Evolutionary conservation across 805 yeast species (phyloP).

Genomic region (Saturnispora zaruensis): DNA sequence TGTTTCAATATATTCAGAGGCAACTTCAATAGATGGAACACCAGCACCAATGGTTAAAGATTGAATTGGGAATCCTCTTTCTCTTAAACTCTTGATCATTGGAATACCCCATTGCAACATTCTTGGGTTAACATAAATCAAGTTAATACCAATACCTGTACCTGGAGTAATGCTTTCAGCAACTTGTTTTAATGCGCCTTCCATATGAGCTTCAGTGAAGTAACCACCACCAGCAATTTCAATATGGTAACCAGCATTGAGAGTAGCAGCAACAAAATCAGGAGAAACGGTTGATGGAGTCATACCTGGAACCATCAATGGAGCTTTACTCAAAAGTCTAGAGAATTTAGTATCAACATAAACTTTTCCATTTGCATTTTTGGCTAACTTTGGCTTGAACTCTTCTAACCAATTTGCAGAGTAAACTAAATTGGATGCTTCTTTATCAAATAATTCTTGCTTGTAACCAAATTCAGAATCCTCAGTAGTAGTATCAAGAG

Average conservation of each 20-base stretch:
- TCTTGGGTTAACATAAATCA: constrained; percentile 93
- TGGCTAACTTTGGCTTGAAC: constrained; percentile 76
- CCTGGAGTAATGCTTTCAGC: constrained; percentile 70
- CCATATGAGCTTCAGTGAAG: constrained; percentile 64
- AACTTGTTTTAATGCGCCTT: constrained; percentile 66
- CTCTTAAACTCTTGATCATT: constrained; percentile 78
- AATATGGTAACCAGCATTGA: constrained; percentile 94
- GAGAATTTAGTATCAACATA: constrained; percentile 93
- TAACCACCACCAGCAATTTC: constrained; percentile 99
- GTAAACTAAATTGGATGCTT: constrained; percentile 56
- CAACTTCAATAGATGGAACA: constrained; percentile 96
- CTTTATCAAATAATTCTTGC: constrained; percentile 82
- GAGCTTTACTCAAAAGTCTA: constrained; percentile 86
- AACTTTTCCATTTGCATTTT: constrained; percentile 62
- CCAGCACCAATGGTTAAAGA: constrained; percentile 98
- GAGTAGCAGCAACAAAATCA: constrained; percentile 85
- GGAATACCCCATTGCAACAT: constrained; percentile 99
- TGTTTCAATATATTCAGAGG: constrained; percentile 88
- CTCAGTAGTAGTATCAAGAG: constrained; percentile 55
- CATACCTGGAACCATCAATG: constrained; percentile 98
- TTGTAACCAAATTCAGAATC: constrained; percentile 92
- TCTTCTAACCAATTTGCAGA: constrained; percentile 89
- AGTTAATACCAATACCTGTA: constrained; percentile 81
- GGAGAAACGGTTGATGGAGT: constrained; percentile 97
- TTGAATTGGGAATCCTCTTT: constrained; percentile 90